A percentile compares a stretch with the other conserved stretches of the same genome.
These are phyloP conservation scores for Penicillium sclerotigenum DNA, from an alignment of 2,329 filamentous ascomycete species.

Conservation along the genomic window DNA sequence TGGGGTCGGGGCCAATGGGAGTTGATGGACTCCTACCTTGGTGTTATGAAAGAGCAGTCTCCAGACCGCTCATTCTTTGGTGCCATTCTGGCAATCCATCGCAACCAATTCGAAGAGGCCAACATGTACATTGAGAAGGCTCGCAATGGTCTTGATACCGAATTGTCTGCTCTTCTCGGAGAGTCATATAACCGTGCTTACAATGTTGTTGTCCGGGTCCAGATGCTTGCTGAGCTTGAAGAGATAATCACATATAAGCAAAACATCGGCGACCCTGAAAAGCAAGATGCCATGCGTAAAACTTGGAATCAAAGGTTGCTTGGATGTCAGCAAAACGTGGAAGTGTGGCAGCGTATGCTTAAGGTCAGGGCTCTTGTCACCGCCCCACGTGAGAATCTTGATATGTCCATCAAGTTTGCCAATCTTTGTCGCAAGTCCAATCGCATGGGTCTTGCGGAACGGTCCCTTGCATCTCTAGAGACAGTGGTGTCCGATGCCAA, in stretches of 20 bases:
- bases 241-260: constrained; percentile 99
- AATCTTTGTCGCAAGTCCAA: constrained; percentile 97
- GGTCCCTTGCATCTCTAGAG: constrained; percentile 88
- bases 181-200: constrained; percentile 98
- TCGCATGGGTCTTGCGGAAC: constrained; percentile 90
- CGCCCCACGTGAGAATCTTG: constrained; percentile 85
- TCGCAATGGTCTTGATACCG: constrained; percentile 88
- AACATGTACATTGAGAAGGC: constrained; percentile 86
- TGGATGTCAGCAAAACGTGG: constrained; percentile 93
- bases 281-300: constrained; percentile 82
- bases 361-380: constrained; percentile 91
- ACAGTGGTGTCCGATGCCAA: constrained; percentile 57
- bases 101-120: constrained; percentile 92
- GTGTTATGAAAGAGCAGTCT: constrained; percentile 89
- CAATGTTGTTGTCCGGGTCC: constrained; percentile 93
- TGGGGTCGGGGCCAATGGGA: constrained; percentile 98
- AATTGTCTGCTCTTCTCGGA: constrained; percentile 91
- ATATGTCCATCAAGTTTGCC: constrained; percentile 99
- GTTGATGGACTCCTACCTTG: constrained; percentile 94
- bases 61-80: constrained; percentile 97
- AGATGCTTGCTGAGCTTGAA: constrained; percentile 98
- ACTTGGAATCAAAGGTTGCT: constrained; percentile 96
- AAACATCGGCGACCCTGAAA: constrained; percentile 71
- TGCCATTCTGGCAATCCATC: constrained; percentile 88
- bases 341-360: constrained; percentile 98